phyloP scores from a whole-genome alignment of 306 rosid genomes.

The Cucurbita pepo region DNA sequence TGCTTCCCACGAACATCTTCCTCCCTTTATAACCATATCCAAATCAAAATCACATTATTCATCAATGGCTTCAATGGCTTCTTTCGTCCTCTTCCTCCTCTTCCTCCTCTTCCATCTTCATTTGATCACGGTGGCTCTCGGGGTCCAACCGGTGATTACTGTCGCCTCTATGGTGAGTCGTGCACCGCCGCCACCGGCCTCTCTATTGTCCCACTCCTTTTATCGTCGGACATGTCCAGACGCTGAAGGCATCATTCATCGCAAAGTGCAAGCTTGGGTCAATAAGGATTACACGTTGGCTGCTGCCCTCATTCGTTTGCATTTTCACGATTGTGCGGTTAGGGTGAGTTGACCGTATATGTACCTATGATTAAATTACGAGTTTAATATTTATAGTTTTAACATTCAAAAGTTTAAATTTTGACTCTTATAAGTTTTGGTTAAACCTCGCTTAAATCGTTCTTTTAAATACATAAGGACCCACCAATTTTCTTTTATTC shows the following conservation, averaged over 20 bases:
- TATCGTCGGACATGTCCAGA: constrained; percentile 37
- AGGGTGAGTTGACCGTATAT: constrained; percentile 20
- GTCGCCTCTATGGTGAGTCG: neutral
- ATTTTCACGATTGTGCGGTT: constrained; percentile 69
- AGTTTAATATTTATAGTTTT: neutral
- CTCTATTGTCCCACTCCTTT: constrained; percentile 28
- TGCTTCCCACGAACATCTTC: neutral
- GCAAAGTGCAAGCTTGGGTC: constrained; percentile 43
- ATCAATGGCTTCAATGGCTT: neutral
- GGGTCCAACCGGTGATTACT: neutral
- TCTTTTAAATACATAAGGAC: too few relatives aligned
- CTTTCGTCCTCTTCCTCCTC: neutral
- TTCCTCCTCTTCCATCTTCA: neutral
- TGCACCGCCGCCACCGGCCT: neutral
- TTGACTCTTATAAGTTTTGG: too few relatives aligned
- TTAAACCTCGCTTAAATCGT: too few relatives aligned
- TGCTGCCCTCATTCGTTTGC: constrained; percentile 56
- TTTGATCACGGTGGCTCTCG: too few relatives aligned
- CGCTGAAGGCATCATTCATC: constrained; percentile 61
- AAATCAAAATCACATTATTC: neutral
- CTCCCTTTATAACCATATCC: neutral
- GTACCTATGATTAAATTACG: neutral
- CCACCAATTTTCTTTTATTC: too few relatives aligned
- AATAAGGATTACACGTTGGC: constrained; percentile 53
- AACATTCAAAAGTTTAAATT: too few relatives aligned